Evolutionary conservation across 2,329 filamentous ascomycete species (phyloP), one percentile per base, ranked within the genome.

Genomic region (Periconia digitata): DNA sequence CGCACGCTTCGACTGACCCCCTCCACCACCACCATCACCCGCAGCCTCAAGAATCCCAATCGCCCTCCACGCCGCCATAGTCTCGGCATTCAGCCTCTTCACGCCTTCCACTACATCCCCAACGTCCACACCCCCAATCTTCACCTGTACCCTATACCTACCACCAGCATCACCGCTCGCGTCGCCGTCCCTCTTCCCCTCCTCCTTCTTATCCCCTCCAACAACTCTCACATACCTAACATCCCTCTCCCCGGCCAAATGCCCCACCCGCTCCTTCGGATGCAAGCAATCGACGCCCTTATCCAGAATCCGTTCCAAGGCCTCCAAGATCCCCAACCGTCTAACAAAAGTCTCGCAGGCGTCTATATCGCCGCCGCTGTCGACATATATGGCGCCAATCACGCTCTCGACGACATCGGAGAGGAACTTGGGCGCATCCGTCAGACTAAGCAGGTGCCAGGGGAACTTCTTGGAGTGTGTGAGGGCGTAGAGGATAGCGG

Each of bases 361-460:
- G 0, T 74, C 74, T 13, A 90, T 64, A 0, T 79, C 57, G 0
- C 55, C 60, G 1, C 40, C 13, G 24, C 40, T 88, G 67, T 97
- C 94, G 17, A 96, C 76, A 76, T 88, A 96, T 0, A 96, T 79
- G 0, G 91, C 92, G 0, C 89, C 92, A 0, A 97, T 70, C 0
- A 95, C 67, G 24, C 83, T 82, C 73, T 97, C 92, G 8, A 96
- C 77, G 7, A 96, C 73, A 67, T 96, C 92, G 0, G 87, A 92
- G 70, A 87, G 86, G 69, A 89, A 88, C 64, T 96, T 96, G 15
- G 82, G 82, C 0, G 82, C 0, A 85, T 79, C 77, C 1, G 95
- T 74, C 0, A 80, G 77, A 0, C 84, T 76, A 1, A 97, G 80
- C 0, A 84, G 70, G 1, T 81, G 76, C 92, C 92, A 97, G 0